phyloP scores from a whole-genome alignment of 129 eudicot genomes.

The Tagetes patula region DNA sequence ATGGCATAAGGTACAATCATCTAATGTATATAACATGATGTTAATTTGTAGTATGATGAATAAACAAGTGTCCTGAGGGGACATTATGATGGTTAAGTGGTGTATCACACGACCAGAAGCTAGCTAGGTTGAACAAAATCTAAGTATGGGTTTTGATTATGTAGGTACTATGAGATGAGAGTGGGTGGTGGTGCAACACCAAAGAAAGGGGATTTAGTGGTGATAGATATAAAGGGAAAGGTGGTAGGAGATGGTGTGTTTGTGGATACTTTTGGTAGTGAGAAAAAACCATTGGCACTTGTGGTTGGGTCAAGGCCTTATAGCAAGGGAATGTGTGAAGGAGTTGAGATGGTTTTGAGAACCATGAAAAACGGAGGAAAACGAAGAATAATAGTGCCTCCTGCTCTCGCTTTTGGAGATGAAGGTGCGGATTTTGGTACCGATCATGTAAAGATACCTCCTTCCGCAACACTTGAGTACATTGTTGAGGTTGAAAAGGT shows the following conservation, averaged over 20 bases:
- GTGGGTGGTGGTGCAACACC: constrained; percentile 89
- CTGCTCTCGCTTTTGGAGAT: constrained; percentile 65
- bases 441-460: constrained; percentile 53
- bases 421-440: constrained; percentile 84
- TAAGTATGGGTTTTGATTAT: neutral
- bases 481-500: constrained; percentile 75
- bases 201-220: constrained; percentile 76
- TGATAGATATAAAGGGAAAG: constrained; percentile 73
- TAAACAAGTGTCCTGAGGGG: neutral
- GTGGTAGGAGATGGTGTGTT: constrained; percentile 64
- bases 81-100: no score
- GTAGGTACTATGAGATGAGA: constrained; percentile 77
- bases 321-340: constrained; percentile 91
- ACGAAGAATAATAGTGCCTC: constrained; percentile 71
- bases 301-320: constrained; percentile 90
- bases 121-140: neutral
- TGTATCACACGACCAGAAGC: no score
- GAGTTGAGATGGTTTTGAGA: constrained; percentile 63
- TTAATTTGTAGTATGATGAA: neutral
- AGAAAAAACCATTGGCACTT: constrained; percentile 70
- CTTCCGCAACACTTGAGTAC: constrained; percentile 72
- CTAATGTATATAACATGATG: neutral
- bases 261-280: constrained; percentile 67
- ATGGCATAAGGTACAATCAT: constrained; percentile 67
- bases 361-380: constrained; percentile 87